These are phyloP conservation scores for Lupinus albus DNA, from an alignment of 306 rosid genomes.

Conservation along the genomic window DNA sequence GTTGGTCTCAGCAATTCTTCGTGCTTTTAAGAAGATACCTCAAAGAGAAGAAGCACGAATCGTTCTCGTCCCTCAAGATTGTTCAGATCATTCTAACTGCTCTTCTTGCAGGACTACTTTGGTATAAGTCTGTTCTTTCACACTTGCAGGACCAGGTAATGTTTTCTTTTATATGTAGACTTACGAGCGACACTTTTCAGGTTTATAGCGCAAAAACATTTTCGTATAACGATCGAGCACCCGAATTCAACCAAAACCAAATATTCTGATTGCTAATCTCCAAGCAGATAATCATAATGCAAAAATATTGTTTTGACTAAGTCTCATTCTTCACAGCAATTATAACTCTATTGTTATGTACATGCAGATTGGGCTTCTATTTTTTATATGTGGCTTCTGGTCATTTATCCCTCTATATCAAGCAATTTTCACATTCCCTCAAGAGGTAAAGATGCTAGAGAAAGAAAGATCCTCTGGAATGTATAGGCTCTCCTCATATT, in stretches of 20 bases:
- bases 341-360: not conserved
- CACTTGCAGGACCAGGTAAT: slow-evolving; percentile 74
- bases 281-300: too few relatives aligned
- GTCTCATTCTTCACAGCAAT: too few relatives aligned
- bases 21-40: slow-evolving; percentile 71
- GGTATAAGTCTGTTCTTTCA: slow-evolving; percentile 61
- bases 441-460: slow-evolving; percentile 52
- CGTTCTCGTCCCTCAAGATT: slow-evolving; percentile 59
- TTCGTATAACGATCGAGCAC: too few relatives aligned
- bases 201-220: too few relatives aligned
- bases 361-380: slow-evolving; percentile 63
- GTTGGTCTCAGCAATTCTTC: slow-evolving; percentile 69
- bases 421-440: slow-evolving; percentile 65
- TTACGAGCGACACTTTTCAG: too few relatives aligned
- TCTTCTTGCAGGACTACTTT: slow-evolving; percentile 60
- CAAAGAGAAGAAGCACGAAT: slow-evolving; percentile 60
- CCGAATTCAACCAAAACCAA: too few relatives aligned
- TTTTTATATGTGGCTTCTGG: slow-evolving; percentile 62
- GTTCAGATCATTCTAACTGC: slow-evolving; percentile 55
- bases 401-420: slow-evolving; percentile 49
- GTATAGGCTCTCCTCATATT: slow-evolving; percentile 69
- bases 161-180: not conserved
- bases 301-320: too few relatives aligned
- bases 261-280: too few relatives aligned
- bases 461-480: slow-evolving; percentile 75